A percentile compares a stretch with the other conserved stretches of the same genome.
Conservation (phyloP, 2,329 filamentous ascomycete species). For the Teratosphaeria nubilosa region DNA sequence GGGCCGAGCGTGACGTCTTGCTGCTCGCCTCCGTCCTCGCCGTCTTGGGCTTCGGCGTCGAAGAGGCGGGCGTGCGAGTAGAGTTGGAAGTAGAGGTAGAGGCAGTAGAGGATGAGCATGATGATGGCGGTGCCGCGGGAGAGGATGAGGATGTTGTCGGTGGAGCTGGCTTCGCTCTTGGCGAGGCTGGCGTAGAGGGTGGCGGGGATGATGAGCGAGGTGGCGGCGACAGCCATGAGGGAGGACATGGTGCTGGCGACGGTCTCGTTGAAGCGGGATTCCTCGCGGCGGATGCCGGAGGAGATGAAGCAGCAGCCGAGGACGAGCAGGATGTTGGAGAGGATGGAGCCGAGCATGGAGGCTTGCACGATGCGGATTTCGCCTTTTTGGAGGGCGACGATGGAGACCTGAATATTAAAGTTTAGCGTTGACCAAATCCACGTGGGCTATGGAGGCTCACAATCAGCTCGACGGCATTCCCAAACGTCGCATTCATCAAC, state of each 20-base stretch:
- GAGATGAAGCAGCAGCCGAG: conserved; percentile 45
- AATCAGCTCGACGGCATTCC: conserved; percentile 71
- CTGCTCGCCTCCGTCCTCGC: conserved; percentile 13
- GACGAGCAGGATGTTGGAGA: conserved; percentile 84
- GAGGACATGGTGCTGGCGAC: conserved; percentile 68
- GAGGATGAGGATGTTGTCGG: conserved; percentile 38
- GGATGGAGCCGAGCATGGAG: conserved; percentile 90
- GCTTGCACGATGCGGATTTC: conserved; percentile 96
- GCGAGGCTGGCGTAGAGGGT: conserved; percentile 41
- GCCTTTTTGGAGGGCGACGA: conserved; percentile 73
- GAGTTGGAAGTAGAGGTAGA: conserved; percentile 47
- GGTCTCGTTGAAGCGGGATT: conserved; percentile 56
- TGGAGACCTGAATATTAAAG: conserved; percentile 58
- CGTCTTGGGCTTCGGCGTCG: conserved; percentile 28
- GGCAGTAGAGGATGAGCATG: conserved; percentile 42
- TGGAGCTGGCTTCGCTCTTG: conserved; percentile 29
- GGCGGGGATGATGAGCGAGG: conserved; percentile 44
- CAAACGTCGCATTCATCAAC: conserved; percentile 65
- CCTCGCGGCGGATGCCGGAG: conserved; percentile 34
- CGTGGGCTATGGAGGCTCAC: conserved; percentile 20
- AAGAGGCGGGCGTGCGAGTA: conserved; percentile 41
- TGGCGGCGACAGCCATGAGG: conserved; percentile 46
- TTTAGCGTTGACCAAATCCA: background rate
- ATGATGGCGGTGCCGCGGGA: conserved; percentile 46
- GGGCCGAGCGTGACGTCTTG: conserved; percentile 36